Base-by-base conservation (phyloP, 345 rosid genomes). In the Stellera chamaejasme region DNA sequence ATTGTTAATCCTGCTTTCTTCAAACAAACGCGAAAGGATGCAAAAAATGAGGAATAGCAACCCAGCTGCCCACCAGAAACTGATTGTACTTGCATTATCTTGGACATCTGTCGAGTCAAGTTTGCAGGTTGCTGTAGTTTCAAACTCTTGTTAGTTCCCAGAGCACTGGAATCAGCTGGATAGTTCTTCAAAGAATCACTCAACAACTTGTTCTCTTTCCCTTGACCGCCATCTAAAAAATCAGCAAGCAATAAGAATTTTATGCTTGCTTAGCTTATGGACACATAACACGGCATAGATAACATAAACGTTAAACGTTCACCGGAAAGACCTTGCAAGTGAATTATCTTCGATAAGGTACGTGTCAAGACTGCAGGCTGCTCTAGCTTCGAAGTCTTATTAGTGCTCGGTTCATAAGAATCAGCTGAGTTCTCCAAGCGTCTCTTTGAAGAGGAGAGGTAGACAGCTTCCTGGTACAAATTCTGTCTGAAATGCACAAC, bases 391-490 rank as follows among this genome's bases (percentile, higher is more conserved):
- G 65, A 62, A 65, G 53, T 75, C 54, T 67, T 73, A 43, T 60
- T 55, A 3, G 52, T 64, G 54, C 43, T 45, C 5, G 67, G 58
- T 26, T 64, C 61, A 66, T 60, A 51, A 4, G 55, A 50, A 65
- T 75, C 81, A 5, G 64, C 60, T 46, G 73, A 60, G 57, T 45
- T 65, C 56, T 76, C 72, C 27, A 62, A 23, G 66, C 67, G 74
- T 69, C 66, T 74, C 73, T 77, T 79, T 42, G 83, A 73, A 12
- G 82, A 73, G 42, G 95, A 82, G 67, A 74, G 71, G 71, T 73
- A 62, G 48, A 75, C 79, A 13, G 83, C 84, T 77, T 88, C 95
- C 67, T 82, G 88, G 70, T 88, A 84, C 71, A 86, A 62, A 50
- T 75, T 87, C 52, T 84, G 85, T 58, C 90, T 72, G 48, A 73